phyloP scores from a whole-genome alignment of 31 red algal species.

The Porphyra umbilicalis region DNA sequence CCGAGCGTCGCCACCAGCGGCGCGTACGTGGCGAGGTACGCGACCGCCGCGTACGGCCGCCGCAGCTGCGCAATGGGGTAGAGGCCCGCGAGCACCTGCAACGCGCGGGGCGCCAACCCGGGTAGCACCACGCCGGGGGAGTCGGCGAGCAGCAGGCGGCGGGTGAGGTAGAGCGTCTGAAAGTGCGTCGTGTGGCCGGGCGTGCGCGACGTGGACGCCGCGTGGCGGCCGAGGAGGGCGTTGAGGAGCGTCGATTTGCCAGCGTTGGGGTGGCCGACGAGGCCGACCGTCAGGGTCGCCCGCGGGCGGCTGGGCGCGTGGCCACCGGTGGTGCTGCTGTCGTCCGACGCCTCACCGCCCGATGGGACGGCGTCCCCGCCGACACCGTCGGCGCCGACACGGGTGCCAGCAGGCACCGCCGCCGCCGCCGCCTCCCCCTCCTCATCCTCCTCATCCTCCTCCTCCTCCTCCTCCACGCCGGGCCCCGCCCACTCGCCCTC shows the following conservation, averaged over 20 bases:
- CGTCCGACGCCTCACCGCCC: too few species aligned
- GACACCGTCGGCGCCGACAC: background rate
- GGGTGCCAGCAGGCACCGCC: background rate
- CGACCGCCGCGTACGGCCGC: slow-evolving; percentile 40
- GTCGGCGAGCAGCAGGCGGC: slow-evolving; percentile 37
- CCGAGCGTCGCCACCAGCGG: slow-evolving; percentile 39
- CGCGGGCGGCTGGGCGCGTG: background rate
- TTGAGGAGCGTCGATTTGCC: slow-evolving; percentile 75
- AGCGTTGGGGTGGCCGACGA: slow-evolving; percentile 65
- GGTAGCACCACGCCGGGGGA: slow-evolving; percentile 57
- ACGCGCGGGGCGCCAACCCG: slow-evolving; percentile 39
- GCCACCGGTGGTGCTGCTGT: too few species aligned
- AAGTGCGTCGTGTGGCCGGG: slow-evolving; percentile 71
- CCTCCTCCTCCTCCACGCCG: background rate
- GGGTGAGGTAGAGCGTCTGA: slow-evolving; percentile 64
- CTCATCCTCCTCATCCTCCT: background rate
- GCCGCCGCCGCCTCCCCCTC: too few species aligned
- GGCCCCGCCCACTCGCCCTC: background rate
- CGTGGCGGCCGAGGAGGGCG: slow-evolving; percentile 66
- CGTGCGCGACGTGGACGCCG: slow-evolving; percentile 57
- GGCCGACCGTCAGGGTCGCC: slow-evolving; percentile 33
- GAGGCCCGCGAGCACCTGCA: slow-evolving; percentile 66
- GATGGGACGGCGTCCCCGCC: background rate
- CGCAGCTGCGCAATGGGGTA: slow-evolving; percentile 62
- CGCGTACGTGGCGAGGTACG: slow-evolving; percentile 47